These are phyloP conservation scores for Perkinsela sp. DNA, from an alignment of 208 protist species.

Conservation along the genomic window DNA sequence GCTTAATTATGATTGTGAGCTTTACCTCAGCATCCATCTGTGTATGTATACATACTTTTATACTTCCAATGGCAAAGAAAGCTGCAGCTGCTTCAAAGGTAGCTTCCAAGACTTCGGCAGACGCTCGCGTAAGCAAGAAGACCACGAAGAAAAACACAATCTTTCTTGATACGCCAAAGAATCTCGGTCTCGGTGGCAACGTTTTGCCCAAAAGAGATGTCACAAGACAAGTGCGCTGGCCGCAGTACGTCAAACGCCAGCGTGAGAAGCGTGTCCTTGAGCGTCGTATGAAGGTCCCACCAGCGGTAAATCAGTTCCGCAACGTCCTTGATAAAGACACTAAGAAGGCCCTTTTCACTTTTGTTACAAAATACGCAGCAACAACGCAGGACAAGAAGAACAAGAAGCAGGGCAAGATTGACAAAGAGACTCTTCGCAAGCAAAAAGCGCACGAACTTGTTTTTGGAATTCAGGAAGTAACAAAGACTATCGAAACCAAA, in stretches of 20 bases:
- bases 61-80: conserved; percentile 1
- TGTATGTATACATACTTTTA: not conserved
- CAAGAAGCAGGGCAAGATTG: conserved; percentile 61
- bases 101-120: not conserved
- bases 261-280: conserved; percentile 85
- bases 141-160: conserved; percentile 9
- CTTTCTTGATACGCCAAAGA: conserved; percentile 47
- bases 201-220: conserved; percentile 78
- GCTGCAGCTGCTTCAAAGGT: conserved; percentile 1
- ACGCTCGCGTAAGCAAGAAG: not conserved
- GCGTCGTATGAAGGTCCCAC: conserved; percentile 84
- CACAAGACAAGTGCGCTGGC: conserved; percentile 89
- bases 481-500: conserved; percentile 86
- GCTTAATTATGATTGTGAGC: too few species aligned
- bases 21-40: too few species aligned
- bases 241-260: conserved; percentile 92
- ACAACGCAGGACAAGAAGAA: conserved; percentile 78
- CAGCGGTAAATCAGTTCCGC: conserved; percentile 56
- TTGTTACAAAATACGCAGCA: conserved; percentile 92
- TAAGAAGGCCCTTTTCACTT: conserved; percentile 83
- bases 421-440: conserved; percentile 36
- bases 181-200: conserved; percentile 71
- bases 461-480: conserved; percentile 92
- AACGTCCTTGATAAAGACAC: conserved; percentile 71
- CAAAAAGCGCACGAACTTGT: conserved; percentile 68